A percentile compares a stretch with the other conserved stretches of the same genome.
Evolutionary conservation across 2,329 filamentous ascomycete species (phyloP).

Genomic region (Pseudocercospora macadamiae): DNA sequence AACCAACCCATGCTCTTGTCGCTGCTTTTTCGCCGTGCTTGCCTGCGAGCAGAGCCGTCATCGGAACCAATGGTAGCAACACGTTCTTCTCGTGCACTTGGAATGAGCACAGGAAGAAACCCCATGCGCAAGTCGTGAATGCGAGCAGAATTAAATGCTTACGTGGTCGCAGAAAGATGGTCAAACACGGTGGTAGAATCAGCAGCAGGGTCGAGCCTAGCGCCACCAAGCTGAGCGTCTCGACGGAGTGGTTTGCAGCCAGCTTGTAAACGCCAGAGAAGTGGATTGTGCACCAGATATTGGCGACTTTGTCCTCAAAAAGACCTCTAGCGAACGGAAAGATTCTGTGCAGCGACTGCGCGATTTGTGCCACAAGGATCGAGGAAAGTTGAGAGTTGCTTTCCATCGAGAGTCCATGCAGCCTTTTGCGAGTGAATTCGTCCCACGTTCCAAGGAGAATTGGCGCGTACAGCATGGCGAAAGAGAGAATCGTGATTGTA

Average conservation of each 20-base stretch:
- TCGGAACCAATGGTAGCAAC: conserved; percentile 85
- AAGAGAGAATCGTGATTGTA: conserved; percentile 70
- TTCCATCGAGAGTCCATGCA: conserved; percentile 51
- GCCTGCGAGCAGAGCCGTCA: conserved; percentile 87
- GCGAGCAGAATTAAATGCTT: conserved; percentile 77
- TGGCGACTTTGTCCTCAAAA: conserved; percentile 99
- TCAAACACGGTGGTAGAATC: conserved; percentile 74
- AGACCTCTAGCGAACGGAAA: conserved; percentile 92
- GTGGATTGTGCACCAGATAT: conserved; percentile 94
- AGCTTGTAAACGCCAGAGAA: conserved; percentile 78
- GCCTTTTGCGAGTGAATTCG: conserved; percentile 66
- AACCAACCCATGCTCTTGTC: conserved; percentile 85
- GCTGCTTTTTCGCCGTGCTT: conserved; percentile 75
- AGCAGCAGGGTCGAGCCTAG: conserved; percentile 72
- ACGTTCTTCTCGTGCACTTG: conserved; percentile 99
- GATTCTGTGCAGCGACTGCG: conserved; percentile 82
- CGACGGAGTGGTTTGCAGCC: conserved; percentile 66
- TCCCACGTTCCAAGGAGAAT: conserved; percentile 72
- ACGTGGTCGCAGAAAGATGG: conserved; percentile 76
- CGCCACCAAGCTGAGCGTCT: conserved; percentile 72
- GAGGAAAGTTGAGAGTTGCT: conserved; percentile 60
- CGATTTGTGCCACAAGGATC: conserved; percentile 67
- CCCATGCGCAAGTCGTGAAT: conserved; percentile 85
- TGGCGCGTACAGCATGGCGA: conserved; percentile 73
- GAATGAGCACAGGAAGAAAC: conserved; percentile 95